phyloP scores from a whole-genome alignment of 2,329 filamentous ascomycete genomes.

The Nannizzia gypsea region DNA sequence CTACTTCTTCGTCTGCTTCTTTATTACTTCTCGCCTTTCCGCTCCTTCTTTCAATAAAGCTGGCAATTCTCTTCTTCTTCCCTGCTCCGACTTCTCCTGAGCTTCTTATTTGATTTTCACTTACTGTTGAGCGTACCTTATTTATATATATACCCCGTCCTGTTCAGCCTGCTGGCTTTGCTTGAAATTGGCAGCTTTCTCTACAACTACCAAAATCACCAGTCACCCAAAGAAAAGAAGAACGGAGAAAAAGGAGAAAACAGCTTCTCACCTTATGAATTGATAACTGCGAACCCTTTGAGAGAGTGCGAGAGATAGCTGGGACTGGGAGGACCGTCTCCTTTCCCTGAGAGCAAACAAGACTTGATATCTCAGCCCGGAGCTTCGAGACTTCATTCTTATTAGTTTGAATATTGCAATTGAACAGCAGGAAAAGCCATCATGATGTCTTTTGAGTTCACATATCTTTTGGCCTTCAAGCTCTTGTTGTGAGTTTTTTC shows the following conservation, averaged over 20 bases:
- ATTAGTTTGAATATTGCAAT: not conserved
- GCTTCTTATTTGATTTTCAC: not conserved
- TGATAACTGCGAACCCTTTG: too few species aligned
- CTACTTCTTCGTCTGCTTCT: not conserved
- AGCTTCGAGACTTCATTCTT: not conserved
- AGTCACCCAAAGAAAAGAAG: too few species aligned
- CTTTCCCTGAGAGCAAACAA: not conserved
- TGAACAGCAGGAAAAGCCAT: not conserved
- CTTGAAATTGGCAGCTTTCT: too few species aligned
- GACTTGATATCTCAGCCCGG: not conserved
- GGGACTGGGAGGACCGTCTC: not conserved
- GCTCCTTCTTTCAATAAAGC: not conserved
- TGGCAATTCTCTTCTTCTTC: not conserved
- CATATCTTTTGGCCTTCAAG: constrained; percentile 14
- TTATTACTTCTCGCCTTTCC: not conserved
- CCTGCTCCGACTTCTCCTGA: not conserved
- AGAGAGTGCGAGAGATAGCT: not conserved
- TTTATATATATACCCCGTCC: not conserved
- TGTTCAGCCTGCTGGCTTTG: not conserved
- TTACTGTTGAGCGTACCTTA: not conserved
- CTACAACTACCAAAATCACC: too few species aligned
- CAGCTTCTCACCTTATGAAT: too few species aligned
- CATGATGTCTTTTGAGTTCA: constrained; percentile 13
- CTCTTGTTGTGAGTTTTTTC: constrained; percentile 14
- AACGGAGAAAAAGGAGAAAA: too few species aligned